phyloP scores from a whole-genome alignment of 805 yeast species.

The Metschnikowia santaceciliae region DNA sequence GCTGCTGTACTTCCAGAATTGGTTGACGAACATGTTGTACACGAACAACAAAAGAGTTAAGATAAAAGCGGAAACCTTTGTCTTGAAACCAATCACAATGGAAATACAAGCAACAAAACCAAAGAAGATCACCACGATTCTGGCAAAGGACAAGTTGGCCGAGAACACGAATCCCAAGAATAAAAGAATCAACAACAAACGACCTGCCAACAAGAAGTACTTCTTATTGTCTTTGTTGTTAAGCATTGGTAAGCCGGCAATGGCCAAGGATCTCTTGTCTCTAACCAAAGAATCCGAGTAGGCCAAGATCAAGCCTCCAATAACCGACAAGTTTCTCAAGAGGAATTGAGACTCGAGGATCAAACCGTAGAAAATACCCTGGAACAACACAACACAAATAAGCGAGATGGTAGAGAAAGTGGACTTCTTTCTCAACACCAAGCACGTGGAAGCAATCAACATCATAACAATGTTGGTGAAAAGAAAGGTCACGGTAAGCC shows the following conservation, averaged over 20 bases:
- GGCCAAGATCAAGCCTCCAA: slow-evolving; percentile 88
- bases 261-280: slow-evolving; percentile 58
- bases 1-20: slow-evolving; percentile 78
- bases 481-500: slow-evolving; percentile 73
- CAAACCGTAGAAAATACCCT: slow-evolving; percentile 86
- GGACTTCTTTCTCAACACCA: slow-evolving; percentile 65
- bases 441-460: slow-evolving; percentile 67
- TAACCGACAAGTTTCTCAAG: slow-evolving; percentile 80
- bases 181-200: slow-evolving; percentile 77
- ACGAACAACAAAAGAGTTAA: slow-evolving; percentile 65
- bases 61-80: slow-evolving; percentile 77
- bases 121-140: slow-evolving; percentile 59
- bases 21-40: slow-evolving; percentile 77
- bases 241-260: slow-evolving; percentile 76
- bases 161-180: slow-evolving; percentile 82
- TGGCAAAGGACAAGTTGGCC: slow-evolving; percentile 64
- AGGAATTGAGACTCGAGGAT: slow-evolving; percentile 77
- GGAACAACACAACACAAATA: slow-evolving; percentile 67
- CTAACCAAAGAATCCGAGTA: slow-evolving; percentile 82
- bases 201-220: slow-evolving; percentile 81
- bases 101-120: slow-evolving; percentile 70
- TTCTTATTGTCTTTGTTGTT: slow-evolving; percentile 71
- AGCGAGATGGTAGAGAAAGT: slow-evolving; percentile 68
- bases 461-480: slow-evolving; percentile 60
- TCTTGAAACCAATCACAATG: slow-evolving; percentile 88